These are phyloP conservation scores for Suillus ampliporus DNA, from an alignment of 768 basidiomycete genomes.

Conservation along the genomic window DNA sequence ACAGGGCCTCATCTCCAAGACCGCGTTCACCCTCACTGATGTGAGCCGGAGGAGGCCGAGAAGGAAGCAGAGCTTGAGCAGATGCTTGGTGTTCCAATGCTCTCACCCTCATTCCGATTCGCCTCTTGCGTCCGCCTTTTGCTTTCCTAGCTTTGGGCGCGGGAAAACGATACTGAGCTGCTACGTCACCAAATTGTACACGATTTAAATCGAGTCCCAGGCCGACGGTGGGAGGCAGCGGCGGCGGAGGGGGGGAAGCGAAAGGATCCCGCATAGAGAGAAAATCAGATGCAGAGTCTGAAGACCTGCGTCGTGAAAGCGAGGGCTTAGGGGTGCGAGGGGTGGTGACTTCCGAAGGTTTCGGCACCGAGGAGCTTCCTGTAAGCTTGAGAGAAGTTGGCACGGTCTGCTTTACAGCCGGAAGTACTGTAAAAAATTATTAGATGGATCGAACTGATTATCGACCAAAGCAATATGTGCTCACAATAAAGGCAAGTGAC, in stretches of 20 bases:
- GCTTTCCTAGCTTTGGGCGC: conserved; percentile 37
- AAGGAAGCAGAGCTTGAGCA: conserved; percentile 30
- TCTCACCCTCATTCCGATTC: conserved; percentile 22
- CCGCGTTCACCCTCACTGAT: conserved; percentile 14
- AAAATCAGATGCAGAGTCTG: conserved; percentile 37
- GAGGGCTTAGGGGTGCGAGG: conserved; percentile 24
- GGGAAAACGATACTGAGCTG: conserved; percentile 37
- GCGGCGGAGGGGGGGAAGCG: conserved; percentile 28
- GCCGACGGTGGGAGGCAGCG: conserved; percentile 32
- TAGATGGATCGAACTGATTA: not conserved
- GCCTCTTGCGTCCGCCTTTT: conserved; percentile 22
- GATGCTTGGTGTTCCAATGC: conserved; percentile 34
- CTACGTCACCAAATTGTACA: conserved; percentile 29
- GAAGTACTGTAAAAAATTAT: conserved; percentile 5
- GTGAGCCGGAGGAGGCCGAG: conserved; percentile 19
- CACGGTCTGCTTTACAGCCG: not conserved
- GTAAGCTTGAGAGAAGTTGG: not conserved
- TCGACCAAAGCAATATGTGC: not conserved
- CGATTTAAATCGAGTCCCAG: conserved; percentile 35
- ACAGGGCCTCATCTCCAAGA: conserved; percentile 34
- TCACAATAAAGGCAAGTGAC: conserved; percentile 30
- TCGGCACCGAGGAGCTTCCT: not conserved
- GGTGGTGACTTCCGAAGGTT: not conserved
- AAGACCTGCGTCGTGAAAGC: conserved; percentile 25
- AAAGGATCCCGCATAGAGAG: conserved; percentile 41